phyloP scores from a whole-genome alignment of 2,329 filamentous ascomycete genomes.

The Monilinia vaccinii-corymbosi region DNA sequence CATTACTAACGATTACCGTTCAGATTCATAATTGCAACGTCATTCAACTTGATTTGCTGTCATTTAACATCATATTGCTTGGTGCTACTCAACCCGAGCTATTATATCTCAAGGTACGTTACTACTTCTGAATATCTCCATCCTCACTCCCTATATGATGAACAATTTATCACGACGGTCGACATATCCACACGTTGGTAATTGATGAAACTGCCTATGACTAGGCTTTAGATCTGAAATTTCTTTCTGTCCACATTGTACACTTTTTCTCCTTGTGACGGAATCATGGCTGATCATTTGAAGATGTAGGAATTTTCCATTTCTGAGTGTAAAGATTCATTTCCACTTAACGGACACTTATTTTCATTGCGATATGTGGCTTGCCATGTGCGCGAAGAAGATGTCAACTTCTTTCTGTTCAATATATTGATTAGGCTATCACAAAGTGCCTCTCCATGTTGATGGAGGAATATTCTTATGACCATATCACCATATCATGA shows the following conservation, averaged over 20 bases:
- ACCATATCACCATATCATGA: background rate
- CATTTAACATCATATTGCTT: background rate
- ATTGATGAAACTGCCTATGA: slow-evolving; percentile 77
- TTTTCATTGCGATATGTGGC: slow-evolving; percentile 10
- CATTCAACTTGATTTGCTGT: background rate
- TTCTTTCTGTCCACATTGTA: slow-evolving; percentile 7
- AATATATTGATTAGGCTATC: background rate
- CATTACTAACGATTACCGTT: slow-evolving; percentile 13
- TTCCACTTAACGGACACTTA: background rate
- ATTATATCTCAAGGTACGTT: slow-evolving; percentile 10
- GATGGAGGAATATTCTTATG: background rate
- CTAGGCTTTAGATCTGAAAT: slow-evolving; percentile 45
- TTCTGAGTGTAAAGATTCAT: background rate
- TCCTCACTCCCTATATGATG: slow-evolving; percentile 47
- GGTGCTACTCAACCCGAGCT: background rate
- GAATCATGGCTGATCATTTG: background rate
- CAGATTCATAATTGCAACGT: background rate
- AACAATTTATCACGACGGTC: slow-evolving; percentile 79
- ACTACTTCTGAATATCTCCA: background rate
- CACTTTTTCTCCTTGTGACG: background rate
- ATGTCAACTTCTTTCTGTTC: background rate
- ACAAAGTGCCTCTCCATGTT: background rate
- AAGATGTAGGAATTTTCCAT: background rate
- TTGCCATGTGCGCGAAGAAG: slow-evolving; percentile 11
- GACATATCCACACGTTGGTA: slow-evolving; percentile 62